These are phyloP conservation scores for Argentina anserina DNA, from an alignment of 306 rosid species.

Conservation along the genomic window DNA sequence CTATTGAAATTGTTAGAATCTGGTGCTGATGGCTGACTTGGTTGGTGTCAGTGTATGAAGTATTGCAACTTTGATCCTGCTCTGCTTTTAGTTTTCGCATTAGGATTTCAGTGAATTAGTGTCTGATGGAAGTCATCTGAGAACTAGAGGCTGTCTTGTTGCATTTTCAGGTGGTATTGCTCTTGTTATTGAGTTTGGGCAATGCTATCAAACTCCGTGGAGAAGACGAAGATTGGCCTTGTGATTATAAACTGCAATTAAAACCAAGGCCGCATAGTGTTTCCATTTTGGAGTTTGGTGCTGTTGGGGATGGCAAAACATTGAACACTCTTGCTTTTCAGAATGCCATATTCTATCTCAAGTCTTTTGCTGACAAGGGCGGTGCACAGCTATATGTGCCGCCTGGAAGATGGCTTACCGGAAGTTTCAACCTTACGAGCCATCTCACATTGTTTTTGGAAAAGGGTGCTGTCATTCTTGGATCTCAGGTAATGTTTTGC, in stretches of 20 bases:
- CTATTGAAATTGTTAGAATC: not conserved
- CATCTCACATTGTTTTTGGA: constrained; percentile 94
- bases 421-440: constrained; percentile 91
- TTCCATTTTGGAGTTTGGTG: constrained; percentile 88
- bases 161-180: constrained; percentile 61
- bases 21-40: not conserved
- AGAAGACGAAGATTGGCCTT: constrained; percentile 45
- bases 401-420: constrained; percentile 90
- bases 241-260: constrained; percentile 40
- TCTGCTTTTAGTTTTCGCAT: not conserved
- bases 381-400: constrained; percentile 98
- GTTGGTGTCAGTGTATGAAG: not conserved
- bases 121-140: not conserved
- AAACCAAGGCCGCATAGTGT: constrained; percentile 93
- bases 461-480: constrained; percentile 82
- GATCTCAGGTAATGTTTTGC: constrained; percentile 74
- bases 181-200: constrained; percentile 70
- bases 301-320: constrained; percentile 94
- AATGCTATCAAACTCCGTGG: constrained; percentile 49
- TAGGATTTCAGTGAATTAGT: not conserved
- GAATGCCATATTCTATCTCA: constrained; percentile 92
- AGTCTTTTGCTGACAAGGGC: constrained; percentile 95
- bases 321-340: constrained; percentile 87
- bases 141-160: constrained; percentile 28
- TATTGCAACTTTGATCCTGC: not conserved